Evolutionary conservation across 768 basidiomycete genomes (phyloP), one percentile per base, ranked within the genome.

Genomic region (Chalciporus pseudorubinellus): DNA sequence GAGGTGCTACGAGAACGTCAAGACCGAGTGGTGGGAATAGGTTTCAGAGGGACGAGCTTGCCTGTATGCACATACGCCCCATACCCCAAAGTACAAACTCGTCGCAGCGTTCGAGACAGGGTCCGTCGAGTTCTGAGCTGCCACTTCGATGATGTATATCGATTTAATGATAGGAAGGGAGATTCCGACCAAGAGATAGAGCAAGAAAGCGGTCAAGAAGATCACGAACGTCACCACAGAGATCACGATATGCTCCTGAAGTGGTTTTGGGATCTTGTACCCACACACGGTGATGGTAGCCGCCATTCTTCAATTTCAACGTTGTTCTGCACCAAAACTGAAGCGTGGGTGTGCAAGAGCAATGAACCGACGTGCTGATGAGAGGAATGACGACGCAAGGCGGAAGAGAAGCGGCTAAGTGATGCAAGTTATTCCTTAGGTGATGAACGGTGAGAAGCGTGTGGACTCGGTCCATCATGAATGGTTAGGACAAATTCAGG

Each of bases 61-160:
- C 82, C 75, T 80, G n/a, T 68, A 68, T 1, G 83, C 83, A 68
- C 92, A 94, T 31, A 85, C 75, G 1, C 92, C 92, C 86, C 90
- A 92, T 6, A 92, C 84, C 4, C 92, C 92, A 54, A 92, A 86
- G 31, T 81, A 77, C 10, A 91, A 67, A 57, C 76, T 72, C 4
- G 82, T 84, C 24, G 83, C 82, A 12, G 82, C 67, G 53, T 75
- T 74, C 11, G 84, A 82, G 29, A 62, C 57, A 3, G 76, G 74
- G 44, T 70, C 64, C 38, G 33, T 20, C 20, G 64, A 59, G 34
- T 61, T 44, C 33, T 56, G 50, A 58, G 68, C 72, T 3, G 69
- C 48, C 31, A 89, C 63, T 18, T 69, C 59, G 44, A 89, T 70
- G 22, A 90, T 70, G 64, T 83, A 87, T 24, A 90, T 77, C 19